Evolutionary conservation across 1,284 basidiomycete species (phyloP).

Genomic region (Ceratorhiza oryzae-sativae): DNA sequence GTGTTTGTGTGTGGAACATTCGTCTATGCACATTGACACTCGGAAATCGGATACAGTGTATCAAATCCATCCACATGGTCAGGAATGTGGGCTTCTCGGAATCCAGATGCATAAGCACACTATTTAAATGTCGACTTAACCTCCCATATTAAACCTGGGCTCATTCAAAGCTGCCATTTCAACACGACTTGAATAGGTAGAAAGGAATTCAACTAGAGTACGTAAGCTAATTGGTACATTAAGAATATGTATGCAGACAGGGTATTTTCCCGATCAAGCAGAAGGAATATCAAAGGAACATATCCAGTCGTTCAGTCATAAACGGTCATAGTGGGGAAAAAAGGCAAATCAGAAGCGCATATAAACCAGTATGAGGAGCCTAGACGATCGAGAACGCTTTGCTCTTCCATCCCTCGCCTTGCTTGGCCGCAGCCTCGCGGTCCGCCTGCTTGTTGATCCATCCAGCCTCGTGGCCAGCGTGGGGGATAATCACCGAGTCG

Average conservation of each 20-base stretch:
- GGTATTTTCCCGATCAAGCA: slow-evolving; percentile 37
- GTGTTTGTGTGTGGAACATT: too few species aligned
- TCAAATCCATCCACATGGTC: too few species aligned
- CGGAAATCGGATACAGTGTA: too few species aligned
- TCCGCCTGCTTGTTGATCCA: slow-evolving; percentile 73
- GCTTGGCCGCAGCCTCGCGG: slow-evolving; percentile 59
- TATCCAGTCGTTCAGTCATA: slow-evolving; percentile 35
- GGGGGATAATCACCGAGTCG: slow-evolving; percentile 64
- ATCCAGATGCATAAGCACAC: too few species aligned
- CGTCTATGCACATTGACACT: too few species aligned
- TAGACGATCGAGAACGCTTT: slow-evolving; percentile 60
- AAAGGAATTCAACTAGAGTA: not conserved
- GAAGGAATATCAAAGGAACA: not conserved
- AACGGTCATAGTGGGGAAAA: not conserved
- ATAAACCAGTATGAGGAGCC: not conserved
- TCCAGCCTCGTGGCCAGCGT: slow-evolving; percentile 70
- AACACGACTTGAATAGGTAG: too few species aligned
- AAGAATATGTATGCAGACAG: slow-evolving; percentile 22
- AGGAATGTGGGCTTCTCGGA: too few species aligned
- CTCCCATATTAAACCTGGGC: too few species aligned
- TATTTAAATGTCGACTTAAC: too few species aligned
- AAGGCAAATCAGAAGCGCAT: not conserved
- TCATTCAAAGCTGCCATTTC: too few species aligned
- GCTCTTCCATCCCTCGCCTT: slow-evolving; percentile 69
- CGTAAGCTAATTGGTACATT: slow-evolving; percentile 15